A percentile compares a stretch with the other conserved stretches of the same genome.
These are phyloP conservation scores for Cicer arietinum DNA, from an alignment of 306 rosid species.

Conservation along the genomic window DNA sequence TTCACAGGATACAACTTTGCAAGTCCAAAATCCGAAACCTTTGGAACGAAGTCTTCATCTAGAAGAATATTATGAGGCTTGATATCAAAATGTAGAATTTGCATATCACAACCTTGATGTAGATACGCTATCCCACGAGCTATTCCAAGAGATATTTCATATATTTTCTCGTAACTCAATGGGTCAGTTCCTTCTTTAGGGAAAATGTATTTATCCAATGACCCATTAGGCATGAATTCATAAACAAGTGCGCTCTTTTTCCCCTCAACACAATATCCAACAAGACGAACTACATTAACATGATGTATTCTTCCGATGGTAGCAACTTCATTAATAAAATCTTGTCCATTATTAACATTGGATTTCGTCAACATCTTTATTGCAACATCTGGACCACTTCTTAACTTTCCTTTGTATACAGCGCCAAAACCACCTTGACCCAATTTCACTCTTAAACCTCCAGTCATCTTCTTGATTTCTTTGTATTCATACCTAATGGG, in stretches of 20 bases:
- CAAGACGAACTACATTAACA: conserved; percentile 17
- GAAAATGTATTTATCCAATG: conserved; percentile 15
- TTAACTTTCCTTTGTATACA: conserved; percentile 11
- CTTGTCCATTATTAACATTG: neutral
- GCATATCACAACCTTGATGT: conserved; percentile 32
- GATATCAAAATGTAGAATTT: conserved; percentile 29
- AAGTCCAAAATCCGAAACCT: conserved; percentile 20
- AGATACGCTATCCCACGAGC: conserved; percentile 11
- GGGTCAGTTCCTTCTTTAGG: neutral
- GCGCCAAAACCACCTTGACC: conserved; percentile 23
- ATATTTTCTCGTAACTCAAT: conserved; percentile 1
- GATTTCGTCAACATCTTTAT: neutral
- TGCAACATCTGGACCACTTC: conserved; percentile 16
- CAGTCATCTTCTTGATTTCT: conserved; percentile 10
- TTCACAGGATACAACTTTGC: conserved; percentile 5
- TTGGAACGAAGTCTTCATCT: neutral
- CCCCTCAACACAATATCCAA: conserved; percentile 10
- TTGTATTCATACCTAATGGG: conserved; percentile 25
- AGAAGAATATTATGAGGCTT: conserved; percentile 26
- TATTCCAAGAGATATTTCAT: conserved; percentile 16
- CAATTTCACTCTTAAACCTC: neutral
- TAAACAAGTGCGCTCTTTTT: neutral
- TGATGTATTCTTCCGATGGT: conserved; percentile 30
- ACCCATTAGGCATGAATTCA: conserved; percentile 18
- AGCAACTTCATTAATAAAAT: conserved; percentile 25